Percentiles rank a stretch among this genome's conserved stretches.
phyloP scores from a whole-genome alignment of 805 yeast species.

The Starmera quercuum region DNA sequence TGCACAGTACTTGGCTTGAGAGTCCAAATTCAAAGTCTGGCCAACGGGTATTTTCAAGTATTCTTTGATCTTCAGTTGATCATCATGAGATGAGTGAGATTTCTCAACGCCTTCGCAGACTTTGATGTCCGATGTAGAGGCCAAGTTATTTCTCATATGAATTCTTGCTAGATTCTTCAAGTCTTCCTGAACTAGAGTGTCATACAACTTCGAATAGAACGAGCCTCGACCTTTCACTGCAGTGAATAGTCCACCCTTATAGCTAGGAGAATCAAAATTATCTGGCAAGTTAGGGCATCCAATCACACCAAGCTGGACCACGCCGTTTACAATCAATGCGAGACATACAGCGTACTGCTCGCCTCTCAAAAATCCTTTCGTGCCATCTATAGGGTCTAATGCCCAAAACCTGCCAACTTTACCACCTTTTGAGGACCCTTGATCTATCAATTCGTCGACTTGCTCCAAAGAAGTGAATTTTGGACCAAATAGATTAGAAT shows the following conservation, averaged over 20 bases:
- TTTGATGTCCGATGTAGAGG: conserved; percentile 41
- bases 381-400: conserved; percentile 96
- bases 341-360: conserved; percentile 96
- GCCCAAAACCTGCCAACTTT: conserved; percentile 86
- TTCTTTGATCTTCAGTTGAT: conserved; percentile 69
- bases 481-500: conserved; percentile 24
- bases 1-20: conserved; percentile 94
- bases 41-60: conserved; percentile 49
- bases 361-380: conserved; percentile 91
- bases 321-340: conserved; percentile 80
- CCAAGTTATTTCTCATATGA: conserved; percentile 40
- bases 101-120: conserved; percentile 94
- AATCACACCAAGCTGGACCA: conserved; percentile 82
- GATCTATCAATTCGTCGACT: conserved; percentile 62
- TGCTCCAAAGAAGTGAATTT: conserved; percentile 34
- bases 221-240: conserved; percentile 68
- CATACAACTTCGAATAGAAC: conserved; percentile 30
- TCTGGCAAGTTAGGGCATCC: conserved; percentile 90
- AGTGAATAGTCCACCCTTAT: conserved; percentile 69
- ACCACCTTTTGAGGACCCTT: conserved; percentile 80
- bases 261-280: conserved; percentile 19
- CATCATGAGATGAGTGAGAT: conserved; percentile 87
- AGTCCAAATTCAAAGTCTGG: conserved; percentile 74
- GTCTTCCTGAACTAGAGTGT: conserved; percentile 28
- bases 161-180: conserved; percentile 28